Evolutionary conservation across 2,329 filamentous ascomycete species (phyloP).

Genomic region (Aspergillus hortae): DNA sequence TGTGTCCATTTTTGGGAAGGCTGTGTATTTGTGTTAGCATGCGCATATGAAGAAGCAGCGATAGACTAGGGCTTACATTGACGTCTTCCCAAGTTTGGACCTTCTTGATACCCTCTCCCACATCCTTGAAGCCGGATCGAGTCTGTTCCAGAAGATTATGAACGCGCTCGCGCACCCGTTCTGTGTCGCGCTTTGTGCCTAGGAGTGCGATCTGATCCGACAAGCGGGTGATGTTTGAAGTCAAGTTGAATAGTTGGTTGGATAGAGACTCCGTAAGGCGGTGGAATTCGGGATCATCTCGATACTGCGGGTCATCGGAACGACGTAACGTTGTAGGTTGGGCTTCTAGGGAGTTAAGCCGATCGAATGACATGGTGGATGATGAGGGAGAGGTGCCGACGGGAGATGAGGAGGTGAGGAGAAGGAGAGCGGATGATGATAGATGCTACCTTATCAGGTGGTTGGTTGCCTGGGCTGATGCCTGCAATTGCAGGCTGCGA

Average conservation of each 20-base stretch:
- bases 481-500: slow-evolving; percentile 23
- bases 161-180: slow-evolving; percentile 84
- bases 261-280: slow-evolving; percentile 77
- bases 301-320: slow-evolving; percentile 70
- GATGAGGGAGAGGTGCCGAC: slow-evolving; percentile 2
- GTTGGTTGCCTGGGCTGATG: slow-evolving; percentile 21
- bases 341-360: slow-evolving; percentile 78
- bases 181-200: slow-evolving; percentile 86
- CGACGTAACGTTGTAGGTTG: slow-evolving; percentile 66
- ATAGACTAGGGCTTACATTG: slow-evolving; percentile 55
- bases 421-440: slow-evolving; percentile 6
- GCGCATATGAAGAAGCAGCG: not conserved
- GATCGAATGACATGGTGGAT: slow-evolving; percentile 79
- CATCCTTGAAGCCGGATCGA: slow-evolving; percentile 79
- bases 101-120: slow-evolving; percentile 91
- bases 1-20: slow-evolving; percentile 95
- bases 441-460: slow-evolving; percentile 4
- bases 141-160: slow-evolving; percentile 85
- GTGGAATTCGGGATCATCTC: slow-evolving; percentile 90
- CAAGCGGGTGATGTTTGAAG: slow-evolving; percentile 80
- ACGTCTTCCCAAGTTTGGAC: slow-evolving; percentile 83
- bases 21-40: slow-evolving; percentile 44
- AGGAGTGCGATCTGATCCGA: slow-evolving; percentile 80
- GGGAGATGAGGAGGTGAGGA: slow-evolving; percentile 3
- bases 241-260: slow-evolving; percentile 83